phyloP scores from a whole-genome alignment of 805 yeast species.

The Ogataea polymorpha region DNA sequence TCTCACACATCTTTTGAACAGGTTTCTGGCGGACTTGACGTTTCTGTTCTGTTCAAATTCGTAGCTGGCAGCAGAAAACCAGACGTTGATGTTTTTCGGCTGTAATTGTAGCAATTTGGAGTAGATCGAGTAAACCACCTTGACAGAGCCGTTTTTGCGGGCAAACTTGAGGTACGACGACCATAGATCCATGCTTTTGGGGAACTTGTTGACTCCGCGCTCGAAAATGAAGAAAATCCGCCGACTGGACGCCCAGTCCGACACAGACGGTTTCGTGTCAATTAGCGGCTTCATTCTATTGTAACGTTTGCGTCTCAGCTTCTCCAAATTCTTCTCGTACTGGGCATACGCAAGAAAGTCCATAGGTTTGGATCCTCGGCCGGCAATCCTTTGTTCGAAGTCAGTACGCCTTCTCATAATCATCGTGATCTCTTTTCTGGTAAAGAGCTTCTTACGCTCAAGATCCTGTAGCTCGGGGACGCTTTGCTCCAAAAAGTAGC shows the following conservation, averaged over 20 bases:
- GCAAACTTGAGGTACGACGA: conserved; percentile 66
- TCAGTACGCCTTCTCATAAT: conserved; percentile 93
- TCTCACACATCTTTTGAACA: conserved; percentile 81
- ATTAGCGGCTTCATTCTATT: conserved; percentile 56
- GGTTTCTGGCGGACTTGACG: conserved; percentile 81
- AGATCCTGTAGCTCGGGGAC: conserved; percentile 93
- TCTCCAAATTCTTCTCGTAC: conserved; percentile 78
- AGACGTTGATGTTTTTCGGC: conserved; percentile 85
- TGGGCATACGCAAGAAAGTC: conserved; percentile 79
- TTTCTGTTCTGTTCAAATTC: conserved; percentile 88
- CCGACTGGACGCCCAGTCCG: conserved; percentile 85
- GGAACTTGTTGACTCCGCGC: conserved; percentile 76
- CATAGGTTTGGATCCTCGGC: conserved; percentile 73
- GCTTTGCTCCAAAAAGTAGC: conserved; percentile 60
- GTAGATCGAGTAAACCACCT: conserved; percentile 71
- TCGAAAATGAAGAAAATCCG: conserved; percentile 80
- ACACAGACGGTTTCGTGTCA: conserved; percentile 60
- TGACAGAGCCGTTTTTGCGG: conserved; percentile 63
- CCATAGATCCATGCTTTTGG: conserved; percentile 79
- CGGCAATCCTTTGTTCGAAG: conserved; percentile 84
- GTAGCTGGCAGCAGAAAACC: conserved; percentile 94
- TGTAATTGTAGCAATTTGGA: conserved; percentile 78
- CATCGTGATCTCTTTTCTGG: conserved; percentile 73
- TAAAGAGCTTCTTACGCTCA: conserved; percentile 74
- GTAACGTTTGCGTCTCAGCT: conserved; percentile 68